Conservation (phyloP, 177 flowering plant species). For the Vitis hybrid region DNA sequence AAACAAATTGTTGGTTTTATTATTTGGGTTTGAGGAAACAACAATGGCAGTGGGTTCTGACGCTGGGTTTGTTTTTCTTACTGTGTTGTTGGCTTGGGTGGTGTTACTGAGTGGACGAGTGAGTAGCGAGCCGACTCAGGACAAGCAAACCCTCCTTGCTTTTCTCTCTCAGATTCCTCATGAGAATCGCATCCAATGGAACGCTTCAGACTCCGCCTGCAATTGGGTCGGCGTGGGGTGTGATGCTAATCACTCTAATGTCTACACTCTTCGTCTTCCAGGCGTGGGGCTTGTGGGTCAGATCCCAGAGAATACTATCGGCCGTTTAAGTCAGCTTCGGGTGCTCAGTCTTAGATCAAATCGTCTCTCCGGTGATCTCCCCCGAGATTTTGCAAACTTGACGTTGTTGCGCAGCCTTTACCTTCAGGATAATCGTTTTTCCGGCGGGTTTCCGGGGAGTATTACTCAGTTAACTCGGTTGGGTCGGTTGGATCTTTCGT, state of each 20-base stretch:
- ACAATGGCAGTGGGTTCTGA: conserved; percentile 15
- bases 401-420: conserved; percentile 57
- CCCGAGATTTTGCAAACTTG: conserved; percentile 68
- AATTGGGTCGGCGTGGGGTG: conserved; percentile 82
- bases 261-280: conserved; percentile 69
- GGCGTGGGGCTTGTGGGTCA: conserved; percentile 75
- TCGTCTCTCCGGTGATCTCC: conserved; percentile 68
- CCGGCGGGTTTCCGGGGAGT: conserved; percentile 64
- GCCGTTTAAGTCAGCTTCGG: conserved; percentile 56
- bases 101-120: conserved; percentile 14
- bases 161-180: conserved; percentile 60
- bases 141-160: conserved; percentile 73
- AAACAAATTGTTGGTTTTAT: neutral
- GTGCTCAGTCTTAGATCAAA: conserved; percentile 84
- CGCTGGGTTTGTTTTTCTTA: conserved; percentile 1
- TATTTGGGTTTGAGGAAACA: neutral
- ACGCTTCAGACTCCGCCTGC: conserved; percentile 61
- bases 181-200: conserved; percentile 63
- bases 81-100: conserved; percentile 14
- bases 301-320: conserved; percentile 65
- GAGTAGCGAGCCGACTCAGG: conserved; percentile 62
- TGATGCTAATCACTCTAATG: conserved; percentile 38
- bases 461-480: conserved; percentile 46
- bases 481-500: conserved; percentile 62
- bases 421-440: conserved; percentile 68